Evolutionary conservation across 2,329 filamentous ascomycete genomes (phyloP), one percentile per base, ranked within the genome.

Genomic region (Daldinia sp.): DNA sequence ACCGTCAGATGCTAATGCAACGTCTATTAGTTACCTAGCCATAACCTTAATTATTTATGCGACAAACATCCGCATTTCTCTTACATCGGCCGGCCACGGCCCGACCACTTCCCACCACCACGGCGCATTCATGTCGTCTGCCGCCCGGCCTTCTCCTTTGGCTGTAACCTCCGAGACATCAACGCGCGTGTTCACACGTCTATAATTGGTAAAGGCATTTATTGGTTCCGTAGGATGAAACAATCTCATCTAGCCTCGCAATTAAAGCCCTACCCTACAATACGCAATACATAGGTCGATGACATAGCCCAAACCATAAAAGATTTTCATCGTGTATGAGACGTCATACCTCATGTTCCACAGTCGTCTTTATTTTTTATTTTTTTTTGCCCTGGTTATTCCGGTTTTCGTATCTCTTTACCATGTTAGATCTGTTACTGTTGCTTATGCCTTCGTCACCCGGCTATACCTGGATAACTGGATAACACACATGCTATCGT

Each of bases 161-260:
- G 61, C 32, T 54, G 49, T 48, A 63, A 67, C 15, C 61, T 64
- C 66, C 66, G 66, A 68, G 66, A 68, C 66, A 68, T n/a, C n/a
- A 64, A 63, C 25, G 58, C 66, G 58, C 66, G 66, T 68, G 66
- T 60, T 30, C 61, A 58, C 41, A 41, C 29, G 29, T 21, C 47
- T 43, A 34, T 35, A 34, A 27, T 45, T 50, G 23, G 21, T 35
- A 43, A 50, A n/a, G 9, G 32, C 23, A 2, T 21, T 45, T 25
- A 59, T 63, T 66, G 60, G 60, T 11, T 49, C 53, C 41, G 43
- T 17, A 23, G 10, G 9, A 52, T 63, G 59, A 63, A 61, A 65
- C 61, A 67, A 4, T 35, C 58, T 54, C 59, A 50, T 27, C 50
- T 41, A 59, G 21, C 23, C 55, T 55, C 17, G 41, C 53, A 30